Base-by-base conservation (phyloP, 2,329 filamentous ascomycete genomes). In the Trichoderma sp. region DNA sequence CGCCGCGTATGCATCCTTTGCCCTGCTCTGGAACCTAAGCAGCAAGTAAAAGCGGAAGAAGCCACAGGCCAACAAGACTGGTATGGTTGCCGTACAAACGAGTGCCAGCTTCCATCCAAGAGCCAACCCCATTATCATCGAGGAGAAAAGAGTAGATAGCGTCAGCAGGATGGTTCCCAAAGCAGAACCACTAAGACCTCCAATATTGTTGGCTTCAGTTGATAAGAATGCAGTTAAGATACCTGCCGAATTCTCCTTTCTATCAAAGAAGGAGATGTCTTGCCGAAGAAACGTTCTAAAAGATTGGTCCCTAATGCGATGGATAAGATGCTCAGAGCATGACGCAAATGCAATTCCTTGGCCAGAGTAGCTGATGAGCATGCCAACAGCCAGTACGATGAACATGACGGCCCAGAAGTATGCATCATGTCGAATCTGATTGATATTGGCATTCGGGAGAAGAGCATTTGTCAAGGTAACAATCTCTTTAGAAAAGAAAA, bases 381-480 rank as follows among this genome's bases (percentile, higher is more conserved):
- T 90, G 11, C 93, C 91, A 72, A 95, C 84, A 3, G 91, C 95
- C 73, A 98, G 88, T 89, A 97, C 95, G 78, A 95, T 88, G 83
- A 93, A 98, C 95, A 98, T 97, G 80, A 92, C 86, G 75, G 91
- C 92, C 95, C 95, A 98, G 83, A 98, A 98, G 81, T 95, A 91
- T 24, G 93, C 92, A 76, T 96, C 90, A 21, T 88, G 86, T 78
- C 92, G 90, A 71, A 97, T 88, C 72, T 91, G 84, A 35, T 82
- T 84, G 59, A 87, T 90, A 82, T 88, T 87, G 82, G 87, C 87
- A 45, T 79, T 83, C 18, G 85, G 83, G 31, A 87, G 90, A 24
- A 92, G 78, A 12, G 85, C 83, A 2, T 83, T 85, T 8, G 92
- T 90, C 14, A 97, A 88, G 9, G 91, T 90, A 76, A 91, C 90